These are phyloP conservation scores for Populus trichocarpa DNA, from an alignment of 441 rosid species.

Conservation along the genomic window DNA sequence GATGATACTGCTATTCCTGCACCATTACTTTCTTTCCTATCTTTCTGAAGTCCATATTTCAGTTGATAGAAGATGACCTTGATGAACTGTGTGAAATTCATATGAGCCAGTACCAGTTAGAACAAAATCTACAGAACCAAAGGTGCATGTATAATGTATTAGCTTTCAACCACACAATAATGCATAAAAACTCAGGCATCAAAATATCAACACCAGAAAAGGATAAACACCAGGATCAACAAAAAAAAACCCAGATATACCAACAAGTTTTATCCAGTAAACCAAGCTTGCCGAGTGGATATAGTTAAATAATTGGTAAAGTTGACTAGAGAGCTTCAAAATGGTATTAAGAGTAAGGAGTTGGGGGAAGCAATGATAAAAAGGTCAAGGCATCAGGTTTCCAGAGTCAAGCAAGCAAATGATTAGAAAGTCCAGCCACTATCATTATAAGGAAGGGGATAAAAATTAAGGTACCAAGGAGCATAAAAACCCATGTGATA, in stretches of 20 bases:
- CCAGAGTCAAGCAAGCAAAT: neutral
- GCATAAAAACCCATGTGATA: neutral
- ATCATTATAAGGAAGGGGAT: neutral
- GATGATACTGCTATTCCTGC: slow-evolving; percentile 47
- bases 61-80: slow-evolving; percentile 81
- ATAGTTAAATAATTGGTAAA: neutral
- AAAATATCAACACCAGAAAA: no score
- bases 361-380: neutral
- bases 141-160: no score
- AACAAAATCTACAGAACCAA: neutral
- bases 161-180: neutral
- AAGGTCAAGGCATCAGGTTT: neutral
- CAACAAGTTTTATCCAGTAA: neutral
- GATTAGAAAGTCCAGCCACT: neutral
- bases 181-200: neutral
- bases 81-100: slow-evolving; percentile 53
- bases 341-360: neutral
- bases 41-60: slow-evolving; percentile 78
- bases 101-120: slow-evolving; percentile 4
- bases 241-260: neutral
- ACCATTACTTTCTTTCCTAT: slow-evolving; percentile 28
- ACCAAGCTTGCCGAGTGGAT: neutral
- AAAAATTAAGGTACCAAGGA: neutral
- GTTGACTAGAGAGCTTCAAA: neutral
- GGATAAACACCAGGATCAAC: neutral